Base-by-base conservation (phyloP, 2,329 filamentous ascomycete genomes). In the Cryphonectria parasitica region DNA sequence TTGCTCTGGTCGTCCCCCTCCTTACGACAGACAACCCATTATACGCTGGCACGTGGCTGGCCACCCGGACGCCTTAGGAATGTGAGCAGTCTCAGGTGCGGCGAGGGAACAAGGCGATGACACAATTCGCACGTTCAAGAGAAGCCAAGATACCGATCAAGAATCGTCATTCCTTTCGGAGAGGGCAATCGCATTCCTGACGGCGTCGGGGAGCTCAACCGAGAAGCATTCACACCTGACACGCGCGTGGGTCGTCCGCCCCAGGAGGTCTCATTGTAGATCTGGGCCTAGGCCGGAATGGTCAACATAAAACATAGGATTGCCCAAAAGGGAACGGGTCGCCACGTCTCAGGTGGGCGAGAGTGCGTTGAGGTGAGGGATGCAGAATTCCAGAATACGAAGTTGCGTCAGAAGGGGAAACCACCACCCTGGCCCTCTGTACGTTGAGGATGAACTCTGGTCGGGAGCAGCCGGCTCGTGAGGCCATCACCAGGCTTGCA, bases 261-360 rank as follows among this genome's bases (percentile, higher is more conserved):
- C 64, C 69, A 64, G 52, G 69, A 63, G 39, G 25, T 54, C 31
- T 28, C 58, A 31, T 41, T 60, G 60, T 17, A 45, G 19, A 31
- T 54, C 64, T 39, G 60, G 41, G 31, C 17, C 69, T 70, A 70
- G 39, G 65, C 69, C 45, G 28, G 65, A 70, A 64, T 15, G 22
- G 69, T 70, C 69, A 61, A 68, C 25, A 25, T 71, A 52, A 68
- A 71, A 66, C 58, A 11, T 34, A 34, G 39, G 19, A 69, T 71
- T 69, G 45, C 70, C 67, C 56, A 60, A 64, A 61, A 34, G 61
- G 61, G 39, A 41, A 28, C 36, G 25, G 62, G 34, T 41, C 31
- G 28, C 31, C 58, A 61, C 64, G 70, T 69, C 68, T 71, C 70
- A 71, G 70, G 70, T 65, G 56, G 45, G 54, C 67, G 34, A 39